Conservation (phyloP, 2,329 filamentous ascomycete genomes). For the Penicillium sp. region DNA sequence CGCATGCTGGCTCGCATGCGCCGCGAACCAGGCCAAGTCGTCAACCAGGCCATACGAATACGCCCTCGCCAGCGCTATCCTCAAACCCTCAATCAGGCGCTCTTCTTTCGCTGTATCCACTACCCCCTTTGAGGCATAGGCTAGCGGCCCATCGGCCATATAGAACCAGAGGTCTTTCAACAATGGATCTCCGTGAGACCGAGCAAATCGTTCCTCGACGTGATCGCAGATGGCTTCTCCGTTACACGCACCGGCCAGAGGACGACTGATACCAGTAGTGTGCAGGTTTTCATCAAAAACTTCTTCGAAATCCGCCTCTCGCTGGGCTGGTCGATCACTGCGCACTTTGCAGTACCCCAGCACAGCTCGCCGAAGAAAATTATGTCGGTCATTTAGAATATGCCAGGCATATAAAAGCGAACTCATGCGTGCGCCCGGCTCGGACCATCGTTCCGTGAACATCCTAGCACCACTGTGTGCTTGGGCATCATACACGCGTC, state of each 20-base stretch:
- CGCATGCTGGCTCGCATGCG: conserved; percentile 25
- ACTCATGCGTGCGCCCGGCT: conserved; percentile 20
- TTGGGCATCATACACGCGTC: conserved; percentile 24
- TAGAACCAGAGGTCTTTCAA: conserved; percentile 16
- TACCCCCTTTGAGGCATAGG: conserved; percentile 17
- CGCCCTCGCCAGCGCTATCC: conserved; percentile 17
- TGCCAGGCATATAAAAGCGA: conserved; percentile 23
- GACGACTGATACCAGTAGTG: conserved; percentile 22
- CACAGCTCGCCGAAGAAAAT: conserved; percentile 19
- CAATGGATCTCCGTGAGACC: conserved; percentile 11
- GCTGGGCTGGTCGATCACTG: conserved; percentile 4
- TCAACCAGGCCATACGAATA: conserved; percentile 20
- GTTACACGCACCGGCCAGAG: conserved; percentile 19
- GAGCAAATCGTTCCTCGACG: conserved; percentile 11
- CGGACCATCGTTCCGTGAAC: conserved; percentile 22
- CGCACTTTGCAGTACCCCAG: conserved; percentile 19
- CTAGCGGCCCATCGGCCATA: conserved; percentile 16
- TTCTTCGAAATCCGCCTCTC: conserved; percentile 24
- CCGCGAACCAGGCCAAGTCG: conserved; percentile 21
- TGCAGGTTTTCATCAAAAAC: conserved; percentile 21
- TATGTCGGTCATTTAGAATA: conserved; percentile 23
- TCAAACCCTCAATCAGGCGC: conserved; percentile 13
- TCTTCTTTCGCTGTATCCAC: conserved; percentile 15
- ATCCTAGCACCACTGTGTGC: conserved; percentile 20
- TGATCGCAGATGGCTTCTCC: conserved; percentile 19